Evolutionary conservation across 257 asterid genomes (phyloP).

Genomic region (Henckelia pumila): DNA sequence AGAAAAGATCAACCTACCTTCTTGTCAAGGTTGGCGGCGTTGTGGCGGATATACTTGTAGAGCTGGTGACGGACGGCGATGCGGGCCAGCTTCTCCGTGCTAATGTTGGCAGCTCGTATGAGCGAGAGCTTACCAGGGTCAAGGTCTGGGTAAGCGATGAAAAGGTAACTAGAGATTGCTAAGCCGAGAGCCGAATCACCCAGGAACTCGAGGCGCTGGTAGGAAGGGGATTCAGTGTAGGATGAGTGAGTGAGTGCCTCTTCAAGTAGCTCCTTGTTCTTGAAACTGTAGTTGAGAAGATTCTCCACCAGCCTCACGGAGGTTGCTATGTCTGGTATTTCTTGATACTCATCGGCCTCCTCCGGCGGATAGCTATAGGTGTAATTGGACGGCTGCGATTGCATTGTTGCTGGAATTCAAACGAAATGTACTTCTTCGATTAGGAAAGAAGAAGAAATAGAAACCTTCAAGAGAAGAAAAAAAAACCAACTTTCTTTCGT

Average conservation of each 20-base stretch:
- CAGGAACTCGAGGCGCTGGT: slow-evolving; percentile 83
- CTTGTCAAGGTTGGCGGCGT: slow-evolving; percentile 41
- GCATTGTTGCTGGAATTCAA: slow-evolving; percentile 9
- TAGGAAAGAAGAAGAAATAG: too few relatives aligned
- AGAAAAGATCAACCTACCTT: slow-evolving; percentile 33
- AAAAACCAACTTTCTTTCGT: too few relatives aligned
- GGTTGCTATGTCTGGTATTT: slow-evolving; percentile 36
- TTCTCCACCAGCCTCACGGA: slow-evolving; percentile 52
- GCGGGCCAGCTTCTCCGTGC: slow-evolving; percentile 89
- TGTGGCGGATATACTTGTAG: slow-evolving; percentile 61
- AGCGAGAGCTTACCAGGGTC: slow-evolving; percentile 72
- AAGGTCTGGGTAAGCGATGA: slow-evolving; percentile 43
- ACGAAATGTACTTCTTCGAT: too few relatives aligned
- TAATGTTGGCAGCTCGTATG: slow-evolving; percentile 65
- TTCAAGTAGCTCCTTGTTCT: slow-evolving; percentile 49
- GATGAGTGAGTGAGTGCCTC: slow-evolving; percentile 84
- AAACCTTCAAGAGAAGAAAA: too few relatives aligned
- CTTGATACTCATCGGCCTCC: slow-evolving; percentile 15
- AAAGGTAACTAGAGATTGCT: slow-evolving; percentile 50
- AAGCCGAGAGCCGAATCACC: slow-evolving; percentile 72
- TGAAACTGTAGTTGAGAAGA: slow-evolving; percentile 44
- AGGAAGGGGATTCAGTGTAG: slow-evolving; percentile 49
- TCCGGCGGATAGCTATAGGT: slow-evolving; percentile 8
- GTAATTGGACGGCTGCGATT: slow-evolving; percentile 3
- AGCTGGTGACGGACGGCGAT: slow-evolving; percentile 63